A percentile compares a stretch with the other conserved stretches of the same genome.
Evolutionary conservation across 2,329 filamentous ascomycete genomes (phyloP).

Genomic region (Calonectria fujianensis): DNA sequence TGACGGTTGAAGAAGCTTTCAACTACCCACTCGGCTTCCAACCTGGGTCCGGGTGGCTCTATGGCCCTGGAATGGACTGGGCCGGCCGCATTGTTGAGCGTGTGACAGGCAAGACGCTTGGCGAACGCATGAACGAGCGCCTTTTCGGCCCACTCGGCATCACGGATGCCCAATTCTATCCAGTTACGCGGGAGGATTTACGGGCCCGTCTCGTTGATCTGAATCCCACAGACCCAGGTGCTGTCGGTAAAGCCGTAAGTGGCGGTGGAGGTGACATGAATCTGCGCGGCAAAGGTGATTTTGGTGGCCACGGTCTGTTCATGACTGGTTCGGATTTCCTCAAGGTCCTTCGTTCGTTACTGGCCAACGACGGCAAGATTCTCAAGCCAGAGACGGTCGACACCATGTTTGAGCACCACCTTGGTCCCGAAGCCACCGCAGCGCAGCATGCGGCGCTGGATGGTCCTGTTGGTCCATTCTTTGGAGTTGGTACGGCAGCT

Average conservation of each 20-base stretch:
- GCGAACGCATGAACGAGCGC: constrained; percentile 65
- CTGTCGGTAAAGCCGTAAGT: constrained; percentile 59
- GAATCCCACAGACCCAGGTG: constrained; percentile 62
- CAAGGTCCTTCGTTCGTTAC: constrained; percentile 66
- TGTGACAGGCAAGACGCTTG: constrained; percentile 64
- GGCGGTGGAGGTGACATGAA: constrained; percentile 60
- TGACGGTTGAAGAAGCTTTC: constrained; percentile 65
- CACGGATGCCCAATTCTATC: constrained; percentile 62
- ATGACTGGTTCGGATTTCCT: constrained; percentile 63
- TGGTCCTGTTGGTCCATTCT: constrained; percentile 59
- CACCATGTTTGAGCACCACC: constrained; percentile 68
- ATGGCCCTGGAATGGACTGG: constrained; percentile 71
- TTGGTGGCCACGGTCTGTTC: constrained; percentile 67
- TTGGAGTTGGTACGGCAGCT: constrained; percentile 59
- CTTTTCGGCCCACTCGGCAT: constrained; percentile 67
- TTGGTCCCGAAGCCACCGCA: constrained; percentile 57
- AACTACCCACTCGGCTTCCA: constrained; percentile 68
- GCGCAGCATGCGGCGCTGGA: constrained; percentile 55
- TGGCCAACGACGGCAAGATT: constrained; percentile 69
- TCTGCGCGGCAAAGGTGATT: constrained; percentile 59
- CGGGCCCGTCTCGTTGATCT: constrained; percentile 60
- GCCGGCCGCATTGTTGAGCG: constrained; percentile 70
- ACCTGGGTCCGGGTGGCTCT: constrained; percentile 71
- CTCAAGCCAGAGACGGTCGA: constrained; percentile 64
- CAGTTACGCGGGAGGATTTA: constrained; percentile 60